Percentiles rank a stretch among this genome's conserved stretches.
These are phyloP conservation scores for Tolypocladium ophioglossoides DNA, from an alignment of 2,329 filamentous ascomycete species.

Conservation along the genomic window DNA sequence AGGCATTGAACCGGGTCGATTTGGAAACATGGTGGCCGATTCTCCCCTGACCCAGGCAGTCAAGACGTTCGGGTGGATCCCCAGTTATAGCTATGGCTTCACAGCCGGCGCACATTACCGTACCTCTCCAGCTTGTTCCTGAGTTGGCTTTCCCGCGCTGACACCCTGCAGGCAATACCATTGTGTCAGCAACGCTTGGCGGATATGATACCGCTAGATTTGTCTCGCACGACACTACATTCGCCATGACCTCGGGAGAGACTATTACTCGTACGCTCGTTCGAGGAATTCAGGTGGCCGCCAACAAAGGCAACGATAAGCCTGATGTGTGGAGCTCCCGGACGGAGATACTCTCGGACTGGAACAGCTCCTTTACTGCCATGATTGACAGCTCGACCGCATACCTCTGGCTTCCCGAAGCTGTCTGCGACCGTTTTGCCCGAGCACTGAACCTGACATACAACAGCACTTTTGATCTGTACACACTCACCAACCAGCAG, in stretches of 20 bases:
- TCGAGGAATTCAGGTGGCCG: conserved; percentile 40
- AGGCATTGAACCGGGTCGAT: conserved; percentile 43
- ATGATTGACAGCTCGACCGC: conserved; percentile 55
- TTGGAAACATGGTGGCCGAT: conserved; percentile 36
- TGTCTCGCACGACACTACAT: conserved; percentile 47
- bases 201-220: conserved; percentile 59
- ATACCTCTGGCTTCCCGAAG: conserved; percentile 50
- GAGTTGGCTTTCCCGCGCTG: conserved; percentile 1
- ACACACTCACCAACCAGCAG: conserved; percentile 50
- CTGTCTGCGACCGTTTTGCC: conserved; percentile 55
- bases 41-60: conserved; percentile 47
- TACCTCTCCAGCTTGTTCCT: conserved; percentile 13
- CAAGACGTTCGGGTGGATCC: conserved; percentile 47
- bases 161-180: conserved; percentile 21
- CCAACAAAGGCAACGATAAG: conserved; percentile 15
- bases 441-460: conserved; percentile 52
- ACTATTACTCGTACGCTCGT: conserved; percentile 50
- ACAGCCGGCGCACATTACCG: conserved; percentile 67
- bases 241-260: conserved; percentile 42
- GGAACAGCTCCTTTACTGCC: conserved; percentile 37
- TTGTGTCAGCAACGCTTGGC: conserved; percentile 54
- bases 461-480: conserved; percentile 52
- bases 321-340: conserved; percentile 28
- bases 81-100: conserved; percentile 65
- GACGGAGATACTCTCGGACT: conserved; percentile 27